phyloP scores from a whole-genome alignment of 768 basidiomycete species.

The Mycena galopus region DNA sequence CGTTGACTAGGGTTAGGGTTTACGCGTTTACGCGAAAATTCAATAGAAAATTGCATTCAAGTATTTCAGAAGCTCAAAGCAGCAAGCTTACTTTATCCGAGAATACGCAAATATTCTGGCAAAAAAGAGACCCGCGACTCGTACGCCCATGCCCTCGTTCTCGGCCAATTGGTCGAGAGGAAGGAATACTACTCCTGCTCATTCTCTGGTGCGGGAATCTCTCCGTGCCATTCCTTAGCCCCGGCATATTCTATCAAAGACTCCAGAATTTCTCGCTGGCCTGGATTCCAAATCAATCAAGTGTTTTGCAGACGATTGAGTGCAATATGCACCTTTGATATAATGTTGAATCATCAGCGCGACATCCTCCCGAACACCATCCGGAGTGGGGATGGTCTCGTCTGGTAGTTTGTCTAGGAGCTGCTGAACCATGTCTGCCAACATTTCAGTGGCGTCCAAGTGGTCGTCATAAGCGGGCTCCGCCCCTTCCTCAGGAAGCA shows the following conservation, averaged over 20 bases:
- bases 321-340: slow-evolving; percentile 61
- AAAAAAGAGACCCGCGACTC: too few relatives aligned
- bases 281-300: slow-evolving; percentile 45
- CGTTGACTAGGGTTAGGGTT: slow-evolving; percentile 30
- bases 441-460: slow-evolving; percentile 73
- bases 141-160: too few relatives aligned
- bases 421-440: slow-evolving; percentile 76
- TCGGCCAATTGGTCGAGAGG: too few relatives aligned
- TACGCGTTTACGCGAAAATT: neutral
- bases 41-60: neutral
- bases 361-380: slow-evolving; percentile 64
- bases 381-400: slow-evolving; percentile 34
- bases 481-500: slow-evolving; percentile 36
- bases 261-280: slow-evolving; percentile 70
- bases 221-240: slow-evolving; percentile 45
- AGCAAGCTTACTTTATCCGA: too few relatives aligned
- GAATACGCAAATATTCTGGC: too few relatives aligned
- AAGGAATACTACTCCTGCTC: too few relatives aligned
- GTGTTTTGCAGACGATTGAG: neutral
- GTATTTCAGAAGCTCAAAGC: too few relatives aligned
- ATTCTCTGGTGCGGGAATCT: neutral
- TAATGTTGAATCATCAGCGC: slow-evolving; percentile 76
- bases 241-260: slow-evolving; percentile 65
- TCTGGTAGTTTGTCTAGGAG: slow-evolving; percentile 65
- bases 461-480: slow-evolving; percentile 68